Percentiles rank a stretch among this genome's conserved stretches.
Evolutionary conservation across 2,329 filamentous ascomycete genomes (phyloP).

Genomic region (Purpureocillium takamizusanense): DNA sequence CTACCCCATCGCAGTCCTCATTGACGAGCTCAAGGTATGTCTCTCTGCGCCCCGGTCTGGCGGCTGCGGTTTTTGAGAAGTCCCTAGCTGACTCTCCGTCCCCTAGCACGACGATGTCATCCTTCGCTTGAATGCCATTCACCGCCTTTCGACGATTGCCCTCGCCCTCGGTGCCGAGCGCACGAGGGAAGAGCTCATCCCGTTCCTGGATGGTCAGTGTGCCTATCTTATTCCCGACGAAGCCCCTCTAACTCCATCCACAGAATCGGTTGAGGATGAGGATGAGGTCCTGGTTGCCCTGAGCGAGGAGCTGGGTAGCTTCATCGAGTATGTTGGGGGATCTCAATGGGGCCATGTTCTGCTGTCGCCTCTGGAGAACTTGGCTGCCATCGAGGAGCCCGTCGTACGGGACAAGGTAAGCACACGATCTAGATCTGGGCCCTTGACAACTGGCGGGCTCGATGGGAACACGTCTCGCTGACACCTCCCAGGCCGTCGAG

Average conservation of each 20-base stretch:
- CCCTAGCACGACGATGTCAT: conserved; percentile 93
- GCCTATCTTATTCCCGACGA: conserved; percentile 5
- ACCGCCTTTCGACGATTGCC: conserved; percentile 95
- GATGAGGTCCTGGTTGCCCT: conserved; percentile 96
- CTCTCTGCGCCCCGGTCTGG: conserved; percentile 8
- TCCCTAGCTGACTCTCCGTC: conserved; percentile 14
- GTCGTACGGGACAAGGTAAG: conserved; percentile 92
- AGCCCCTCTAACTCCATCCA: conserved; percentile 1
- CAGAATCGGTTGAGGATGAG: conserved; percentile 98
- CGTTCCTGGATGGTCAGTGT: conserved; percentile 89
- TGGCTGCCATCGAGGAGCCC: conserved; percentile 96
- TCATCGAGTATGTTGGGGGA: conserved; percentile 96
- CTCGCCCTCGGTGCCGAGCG: conserved; percentile 91
- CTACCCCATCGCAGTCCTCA: conserved; percentile 98
- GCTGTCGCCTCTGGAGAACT: conserved; percentile 91
- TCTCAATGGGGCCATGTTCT: conserved; percentile 92
- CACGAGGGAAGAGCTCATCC: conserved; percentile 96
- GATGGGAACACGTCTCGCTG: no score
- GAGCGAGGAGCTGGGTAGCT: conserved; percentile 91
- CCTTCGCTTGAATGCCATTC: conserved; percentile 95
- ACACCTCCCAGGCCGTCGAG: conserved; percentile 69
- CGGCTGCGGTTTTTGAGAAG: conserved; percentile 8
- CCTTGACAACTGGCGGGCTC: no score
- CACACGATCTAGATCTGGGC: conserved; percentile 11
- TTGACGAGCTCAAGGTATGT: conserved; percentile 95